Percentiles rank a stretch among this genome's conserved stretches.
These are phyloP conservation scores for Amphicarpaea edgeworthii DNA, from an alignment of 306 rosid genomes.

Conservation along the genomic window DNA sequence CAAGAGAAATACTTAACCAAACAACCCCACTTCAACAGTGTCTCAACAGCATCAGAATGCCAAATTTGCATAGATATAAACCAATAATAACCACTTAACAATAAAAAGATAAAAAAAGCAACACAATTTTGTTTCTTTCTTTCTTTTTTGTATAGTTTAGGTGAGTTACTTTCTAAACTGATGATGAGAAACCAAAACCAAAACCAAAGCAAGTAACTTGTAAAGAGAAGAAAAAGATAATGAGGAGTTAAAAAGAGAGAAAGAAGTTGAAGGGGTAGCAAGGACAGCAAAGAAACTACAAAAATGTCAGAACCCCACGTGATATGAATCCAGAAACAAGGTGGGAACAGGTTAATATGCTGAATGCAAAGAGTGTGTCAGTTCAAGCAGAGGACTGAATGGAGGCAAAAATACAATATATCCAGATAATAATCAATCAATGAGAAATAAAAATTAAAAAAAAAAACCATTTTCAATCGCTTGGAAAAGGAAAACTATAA, in stretches of 20 bases:
- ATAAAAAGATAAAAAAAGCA: not conserved
- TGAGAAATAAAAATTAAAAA: too few relatives aligned
- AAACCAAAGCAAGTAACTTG: too few relatives aligned
- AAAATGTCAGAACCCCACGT: conserved; percentile 53
- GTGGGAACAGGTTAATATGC: conserved; percentile 44
- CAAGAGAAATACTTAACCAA: conserved; percentile 43
- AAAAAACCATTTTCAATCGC: conserved; percentile 47
- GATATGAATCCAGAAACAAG: conserved; percentile 48
- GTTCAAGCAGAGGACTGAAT: conserved; percentile 49
- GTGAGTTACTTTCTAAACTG: conserved; percentile 11
- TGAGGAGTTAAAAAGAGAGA: not conserved
- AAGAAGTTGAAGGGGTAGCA: conserved; percentile 15
- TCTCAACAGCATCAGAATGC: conserved; percentile 36
- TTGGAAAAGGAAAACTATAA: conserved; percentile 39
- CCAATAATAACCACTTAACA: conserved; percentile 5
- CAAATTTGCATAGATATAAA: conserved; percentile 12
- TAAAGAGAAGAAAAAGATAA: not conserved
- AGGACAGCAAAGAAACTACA: conserved; percentile 35
- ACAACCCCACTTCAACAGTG: conserved; percentile 48
- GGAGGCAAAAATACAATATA: conserved; percentile 52
- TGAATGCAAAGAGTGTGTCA: conserved; percentile 48
- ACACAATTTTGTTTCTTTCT: conserved; percentile 28
- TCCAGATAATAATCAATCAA: too few relatives aligned
- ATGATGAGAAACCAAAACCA: conserved; percentile 34
- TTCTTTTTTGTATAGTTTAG: too few relatives aligned